A percentile compares a stretch with the other conserved stretches of the same genome.
Conservation (phyloP, 2,329 filamentous ascomycete species). For the Microsporum ferrugineum region DNA sequence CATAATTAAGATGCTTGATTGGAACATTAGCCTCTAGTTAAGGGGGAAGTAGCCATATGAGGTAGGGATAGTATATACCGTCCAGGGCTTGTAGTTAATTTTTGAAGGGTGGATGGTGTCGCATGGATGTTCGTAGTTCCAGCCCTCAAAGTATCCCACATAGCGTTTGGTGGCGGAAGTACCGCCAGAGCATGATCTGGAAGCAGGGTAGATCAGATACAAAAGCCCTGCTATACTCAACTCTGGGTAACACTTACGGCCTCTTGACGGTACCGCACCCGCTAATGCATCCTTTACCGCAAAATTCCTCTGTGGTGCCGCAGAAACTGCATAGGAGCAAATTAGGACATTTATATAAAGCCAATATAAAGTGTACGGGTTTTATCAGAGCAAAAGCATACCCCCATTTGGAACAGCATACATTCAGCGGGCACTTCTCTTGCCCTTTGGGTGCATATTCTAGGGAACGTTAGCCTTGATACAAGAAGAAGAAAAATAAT, state of each 20-base stretch:
- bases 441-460: slow-evolving; percentile 1
- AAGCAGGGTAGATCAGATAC: slow-evolving; percentile 5
- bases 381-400: not conserved
- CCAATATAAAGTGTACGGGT: not conserved
- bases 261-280: slow-evolving; percentile 3
- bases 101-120: slow-evolving; percentile 7
- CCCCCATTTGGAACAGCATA: slow-evolving; percentile 28
- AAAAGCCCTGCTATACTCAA: not conserved
- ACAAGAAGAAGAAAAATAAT: not conserved
- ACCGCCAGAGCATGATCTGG: not conserved
- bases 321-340: slow-evolving; percentile 4
- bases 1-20: slow-evolving; percentile 23
- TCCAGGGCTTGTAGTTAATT: slow-evolving; percentile 9
- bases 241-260: not conserved
- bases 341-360: not conserved
- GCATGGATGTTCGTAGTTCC: slow-evolving; percentile 14
- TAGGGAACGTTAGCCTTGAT: not conserved
- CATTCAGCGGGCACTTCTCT: slow-evolving; percentile 26
- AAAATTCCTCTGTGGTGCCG: slow-evolving; percentile 2
- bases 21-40: not conserved
- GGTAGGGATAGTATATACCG: not conserved
- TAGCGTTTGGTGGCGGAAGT: slow-evolving; percentile 9
- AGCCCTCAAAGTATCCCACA: slow-evolving; percentile 30
- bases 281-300: slow-evolving; percentile 2
- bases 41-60: not conserved